A percentile compares a stretch with the other conserved stretches of the same genome.
These are phyloP conservation scores for Hypoxylon crocopeplum DNA, from an alignment of 495 filamentous ascomycete genomes.

Conservation along the genomic window DNA sequence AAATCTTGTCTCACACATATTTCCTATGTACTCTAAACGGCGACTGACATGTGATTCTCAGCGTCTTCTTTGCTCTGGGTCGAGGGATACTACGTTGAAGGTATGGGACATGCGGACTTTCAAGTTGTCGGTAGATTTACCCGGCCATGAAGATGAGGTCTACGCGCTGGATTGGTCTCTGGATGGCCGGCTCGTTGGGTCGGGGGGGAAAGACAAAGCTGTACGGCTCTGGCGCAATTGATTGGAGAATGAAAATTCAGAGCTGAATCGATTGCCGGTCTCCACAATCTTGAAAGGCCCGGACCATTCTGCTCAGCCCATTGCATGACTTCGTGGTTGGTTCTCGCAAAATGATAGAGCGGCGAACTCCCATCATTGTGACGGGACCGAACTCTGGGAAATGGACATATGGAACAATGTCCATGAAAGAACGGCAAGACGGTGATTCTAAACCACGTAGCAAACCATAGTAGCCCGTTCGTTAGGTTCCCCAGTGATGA, in stretches of 20 bases:
- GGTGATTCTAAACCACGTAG: constrained; percentile 17
- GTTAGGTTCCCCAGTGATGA: background rate
- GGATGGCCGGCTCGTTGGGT: constrained; percentile 82
- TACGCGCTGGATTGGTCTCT: constrained; percentile 90
- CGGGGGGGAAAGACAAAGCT: constrained; percentile 92
- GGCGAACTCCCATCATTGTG: constrained; percentile 7
- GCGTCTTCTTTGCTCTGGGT: constrained; percentile 79
- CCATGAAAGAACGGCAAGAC: background rate
- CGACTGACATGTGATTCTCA: constrained; percentile 29
- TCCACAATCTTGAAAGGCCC: constrained; percentile 3
- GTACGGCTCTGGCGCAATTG: constrained; percentile 80
- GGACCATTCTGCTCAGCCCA: constrained; percentile 10
- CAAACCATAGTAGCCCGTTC: constrained; percentile 4
- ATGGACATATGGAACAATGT: constrained; percentile 4
- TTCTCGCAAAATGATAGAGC: constrained; percentile 4
- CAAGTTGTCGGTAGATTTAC: constrained; percentile 83
- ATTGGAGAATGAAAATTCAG: constrained; percentile 16
- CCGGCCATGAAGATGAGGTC: constrained; percentile 94
- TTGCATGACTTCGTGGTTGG: constrained; percentile 11
- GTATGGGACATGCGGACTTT: constrained; percentile 88
- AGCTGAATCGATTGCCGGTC: constrained; percentile 19
- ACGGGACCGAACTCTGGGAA: constrained; percentile 7
- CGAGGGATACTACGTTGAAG: constrained; percentile 94
- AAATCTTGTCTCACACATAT: background rate
- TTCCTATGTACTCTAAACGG: background rate